Conservation (phyloP, 2,329 filamentous ascomycete species). For the Colletotrichum zoysiae region DNA sequence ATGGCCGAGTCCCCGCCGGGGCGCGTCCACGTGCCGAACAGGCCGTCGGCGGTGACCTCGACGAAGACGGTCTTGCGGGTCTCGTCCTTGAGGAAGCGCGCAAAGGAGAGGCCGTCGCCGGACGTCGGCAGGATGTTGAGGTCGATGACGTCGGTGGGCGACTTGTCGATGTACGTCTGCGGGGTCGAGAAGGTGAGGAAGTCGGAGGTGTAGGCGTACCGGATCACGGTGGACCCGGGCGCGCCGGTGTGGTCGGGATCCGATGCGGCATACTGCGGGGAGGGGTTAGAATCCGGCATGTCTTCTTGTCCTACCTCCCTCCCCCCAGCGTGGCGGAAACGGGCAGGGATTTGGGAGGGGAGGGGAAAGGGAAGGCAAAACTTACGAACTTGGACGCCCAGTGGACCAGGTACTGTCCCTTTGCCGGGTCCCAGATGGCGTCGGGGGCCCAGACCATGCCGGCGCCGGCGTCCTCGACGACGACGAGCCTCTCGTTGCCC, state of each 20-base stretch:
- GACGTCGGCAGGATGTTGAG: conserved; percentile 60
- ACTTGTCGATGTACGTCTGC: conserved; percentile 62
- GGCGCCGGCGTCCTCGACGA: conserved; percentile 64
- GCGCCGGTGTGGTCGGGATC: conserved; percentile 63
- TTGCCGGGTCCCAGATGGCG: conserved; percentile 31
- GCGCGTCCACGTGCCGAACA: conserved; percentile 65
- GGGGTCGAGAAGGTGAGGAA: conserved; percentile 65
- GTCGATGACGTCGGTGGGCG: conserved; percentile 63
- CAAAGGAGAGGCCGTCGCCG: conserved; percentile 54
- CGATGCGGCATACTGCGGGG: conserved; percentile 57
- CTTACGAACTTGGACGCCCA: conserved; percentile 62
- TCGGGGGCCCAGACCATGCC: conserved; percentile 70
- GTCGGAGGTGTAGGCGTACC: conserved; percentile 68
- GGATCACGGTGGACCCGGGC: conserved; percentile 59
- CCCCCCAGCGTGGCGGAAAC: too few relatives aligned
- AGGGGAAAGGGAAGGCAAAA: background rate
- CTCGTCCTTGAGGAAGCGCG: conserved; percentile 69
- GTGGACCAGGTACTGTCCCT: conserved; percentile 58
- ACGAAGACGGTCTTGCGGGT: conserved; percentile 64
- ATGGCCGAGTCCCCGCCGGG: conserved; percentile 58
- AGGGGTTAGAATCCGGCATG: background rate
- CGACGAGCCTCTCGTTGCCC: conserved; percentile 60
- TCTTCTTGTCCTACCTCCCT: background rate
- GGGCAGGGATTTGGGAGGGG: too few relatives aligned
- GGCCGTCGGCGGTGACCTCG: conserved; percentile 60